Evolutionary conservation across 495 filamentous ascomycete genomes (phyloP), one percentile per base, ranked within the genome.

Genomic region (Aspergillus cavernicola): DNA sequence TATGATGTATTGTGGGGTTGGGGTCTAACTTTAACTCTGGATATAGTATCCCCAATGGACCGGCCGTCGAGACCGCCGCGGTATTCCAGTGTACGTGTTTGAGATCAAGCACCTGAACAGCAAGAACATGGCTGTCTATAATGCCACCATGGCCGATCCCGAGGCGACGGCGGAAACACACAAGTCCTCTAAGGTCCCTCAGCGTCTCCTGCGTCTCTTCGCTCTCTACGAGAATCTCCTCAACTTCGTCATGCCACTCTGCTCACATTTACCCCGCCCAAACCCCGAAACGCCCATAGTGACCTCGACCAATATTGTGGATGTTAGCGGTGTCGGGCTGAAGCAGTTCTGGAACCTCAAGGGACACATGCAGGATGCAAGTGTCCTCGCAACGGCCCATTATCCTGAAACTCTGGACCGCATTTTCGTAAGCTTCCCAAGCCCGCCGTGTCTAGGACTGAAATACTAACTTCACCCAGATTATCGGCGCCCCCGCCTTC

Each of bases 281-380:
- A 75, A 90, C 65, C 76, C 84, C 12, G 78, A 84, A 43, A 90
- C 85, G 9, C 90, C 90, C 3, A 86, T 93, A 40, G 87, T 88
- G n/a, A 84, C 90, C 48, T 86, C 82, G 50, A 95, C 85, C 58
- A 95, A 93, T 67, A 92, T 96, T 48, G 89, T 95, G 49, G 90
- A 96, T 66, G 85, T 96, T 47, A 86, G 82, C 43, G 79, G 82
- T 26, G 89, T 95, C 4, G 87, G 89, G 13, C 67, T 96, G 67
- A 88, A 87, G 75, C 89, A 92, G 72, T 92, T 96, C 64, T 96
- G 91, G 91, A 90, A 91, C 68, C 72, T 96, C 64, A 90, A 90
- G 76, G 70, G 70, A 8, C 89, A 95, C 64, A 93, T 96, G 90
- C 90, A 95, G 69, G 89, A 91, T 65, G 88, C 90, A 0, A 88